These are phyloP conservation scores for Coemansia sp. DNA, from an alignment of 192 early-diverging fungal genomes.

Conservation along the genomic window DNA sequence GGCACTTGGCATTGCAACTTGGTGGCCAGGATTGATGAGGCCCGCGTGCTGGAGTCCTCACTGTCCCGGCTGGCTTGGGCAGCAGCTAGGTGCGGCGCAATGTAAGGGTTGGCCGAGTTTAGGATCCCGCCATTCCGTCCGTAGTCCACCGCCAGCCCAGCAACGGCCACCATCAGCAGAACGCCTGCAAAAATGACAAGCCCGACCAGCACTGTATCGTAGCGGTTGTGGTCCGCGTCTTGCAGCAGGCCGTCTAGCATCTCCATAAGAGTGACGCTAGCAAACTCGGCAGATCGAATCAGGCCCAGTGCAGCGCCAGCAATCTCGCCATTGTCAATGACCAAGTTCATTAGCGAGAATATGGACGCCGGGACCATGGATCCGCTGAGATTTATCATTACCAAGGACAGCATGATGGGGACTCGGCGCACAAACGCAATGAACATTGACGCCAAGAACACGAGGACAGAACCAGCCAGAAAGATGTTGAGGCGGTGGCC, in stretches of 20 bases:
- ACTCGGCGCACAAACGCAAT: slow-evolving; percentile 34
- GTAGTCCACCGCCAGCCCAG: slow-evolving; percentile 23
- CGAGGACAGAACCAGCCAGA: slow-evolving; percentile 30
- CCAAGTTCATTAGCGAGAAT: slow-evolving; percentile 46
- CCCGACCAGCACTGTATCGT: slow-evolving; percentile 47
- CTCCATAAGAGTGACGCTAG: slow-evolving; percentile 51
- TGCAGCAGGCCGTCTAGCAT: slow-evolving; percentile 52
- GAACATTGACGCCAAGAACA: slow-evolving; percentile 37
- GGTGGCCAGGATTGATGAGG: not conserved
- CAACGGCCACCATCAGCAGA: slow-evolving; percentile 26
- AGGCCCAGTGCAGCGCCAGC: slow-evolving; percentile 49
- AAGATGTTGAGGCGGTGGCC: slow-evolving; percentile 51
- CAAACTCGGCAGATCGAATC: slow-evolving; percentile 50
- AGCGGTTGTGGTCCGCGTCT: slow-evolving; percentile 47
- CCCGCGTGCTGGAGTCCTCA: not conserved
- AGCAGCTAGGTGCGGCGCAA: not conserved
- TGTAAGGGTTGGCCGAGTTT: slow-evolving; percentile 41
- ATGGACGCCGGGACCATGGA: slow-evolving; percentile 41
- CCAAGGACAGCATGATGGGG: slow-evolving; percentile 30
- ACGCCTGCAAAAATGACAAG: slow-evolving; percentile 39
- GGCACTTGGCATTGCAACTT: slow-evolving; percentile 5
- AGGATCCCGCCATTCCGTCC: slow-evolving; percentile 22
- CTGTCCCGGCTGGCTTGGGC: not conserved
- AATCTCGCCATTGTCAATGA: slow-evolving; percentile 45
- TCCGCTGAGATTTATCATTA: slow-evolving; percentile 42